Evolutionary conservation across 352 stramenopile species (phyloP).

Genomic region (Stramenopiles sp.): DNA sequence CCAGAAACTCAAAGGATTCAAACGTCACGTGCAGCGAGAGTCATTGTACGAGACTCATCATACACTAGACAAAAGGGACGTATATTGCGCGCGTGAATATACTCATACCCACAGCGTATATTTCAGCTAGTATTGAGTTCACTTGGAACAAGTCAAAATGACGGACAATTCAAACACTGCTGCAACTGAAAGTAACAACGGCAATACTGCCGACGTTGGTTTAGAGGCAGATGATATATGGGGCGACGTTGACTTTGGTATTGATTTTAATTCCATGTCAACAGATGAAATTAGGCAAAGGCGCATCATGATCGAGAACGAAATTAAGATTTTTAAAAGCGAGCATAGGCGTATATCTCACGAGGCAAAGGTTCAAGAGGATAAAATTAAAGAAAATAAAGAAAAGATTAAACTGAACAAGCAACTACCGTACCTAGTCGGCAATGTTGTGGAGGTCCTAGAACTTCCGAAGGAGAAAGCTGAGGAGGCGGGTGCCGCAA

Average conservation of each 20-base stretch:
- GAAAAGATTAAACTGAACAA: conserved; percentile 99
- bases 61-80: too few species aligned
- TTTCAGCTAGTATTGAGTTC: too few species aligned
- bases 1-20: too few species aligned
- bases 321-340: conserved; percentile 87
- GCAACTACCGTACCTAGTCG: conserved; percentile 94
- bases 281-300: conserved; percentile 81
- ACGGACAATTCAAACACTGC: too few species aligned
- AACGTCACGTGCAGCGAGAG: too few species aligned
- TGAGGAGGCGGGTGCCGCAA: conserved; percentile 73
- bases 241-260: conserved; percentile 59
- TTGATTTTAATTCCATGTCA: conserved; percentile 57
- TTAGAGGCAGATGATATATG: conserved; percentile 46
- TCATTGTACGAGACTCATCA: too few species aligned
- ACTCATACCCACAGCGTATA: too few species aligned
- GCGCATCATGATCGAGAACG: conserved; percentile 85
- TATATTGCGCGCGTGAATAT: too few species aligned
- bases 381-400: conserved; percentile 93
- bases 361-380: conserved; percentile 69
- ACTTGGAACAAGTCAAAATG: too few species aligned
- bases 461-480: conserved; percentile 64
- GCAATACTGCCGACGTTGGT: conserved; percentile 18
- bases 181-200: too few species aligned
- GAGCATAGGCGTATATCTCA: conserved; percentile 90
- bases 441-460: conserved; percentile 85